Percentiles rank a stretch among this genome's conserved stretches.
Conservation (phyloP, 2,329 filamentous ascomycete genomes). For the Xylaria hypoxylon region DNA sequence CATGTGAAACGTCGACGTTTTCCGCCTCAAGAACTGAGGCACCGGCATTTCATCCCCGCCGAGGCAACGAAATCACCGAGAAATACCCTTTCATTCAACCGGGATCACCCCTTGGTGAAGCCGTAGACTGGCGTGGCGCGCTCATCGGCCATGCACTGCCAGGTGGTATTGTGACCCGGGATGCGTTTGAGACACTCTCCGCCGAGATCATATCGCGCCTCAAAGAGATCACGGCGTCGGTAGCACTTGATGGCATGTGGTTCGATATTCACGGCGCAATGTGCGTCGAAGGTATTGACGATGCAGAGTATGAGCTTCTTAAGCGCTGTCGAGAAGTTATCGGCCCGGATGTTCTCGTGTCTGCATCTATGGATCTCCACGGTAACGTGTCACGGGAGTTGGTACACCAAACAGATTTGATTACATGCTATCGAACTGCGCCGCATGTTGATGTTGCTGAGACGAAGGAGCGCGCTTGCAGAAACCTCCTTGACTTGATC, state of each 20-base stretch:
- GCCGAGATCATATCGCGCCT: conserved; percentile 55
- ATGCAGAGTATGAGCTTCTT: conserved; percentile 61
- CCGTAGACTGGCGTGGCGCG: conserved; percentile 62
- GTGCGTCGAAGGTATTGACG: conserved; percentile 63
- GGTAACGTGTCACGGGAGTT: conserved; percentile 64
- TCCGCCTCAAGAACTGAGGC: conserved; percentile 62
- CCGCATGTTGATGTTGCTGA: conserved; percentile 64
- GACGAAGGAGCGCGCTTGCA: conserved; percentile 64
- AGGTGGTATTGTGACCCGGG: conserved; percentile 60
- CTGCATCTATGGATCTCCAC: conserved; percentile 67
- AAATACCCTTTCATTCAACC: conserved; percentile 60
- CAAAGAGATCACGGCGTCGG: conserved; percentile 50
- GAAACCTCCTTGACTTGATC: conserved; percentile 59
- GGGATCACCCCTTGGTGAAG: conserved; percentile 55
- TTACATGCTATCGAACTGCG: conserved; percentile 65
- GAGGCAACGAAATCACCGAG: conserved; percentile 57
- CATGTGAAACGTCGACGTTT: conserved; percentile 66
- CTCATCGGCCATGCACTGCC: conserved; percentile 64
- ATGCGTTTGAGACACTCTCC: conserved; percentile 59
- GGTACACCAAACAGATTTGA: conserved; percentile 61
- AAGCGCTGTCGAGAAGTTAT: conserved; percentile 58
- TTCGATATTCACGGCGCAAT: conserved; percentile 69
- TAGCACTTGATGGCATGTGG: conserved; percentile 61
- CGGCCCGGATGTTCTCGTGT: conserved; percentile 60
- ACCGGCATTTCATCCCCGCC: conserved; percentile 61